Conservation (phyloP, 2,329 filamentous ascomycete genomes). For the Colletotrichum filicis region DNA sequence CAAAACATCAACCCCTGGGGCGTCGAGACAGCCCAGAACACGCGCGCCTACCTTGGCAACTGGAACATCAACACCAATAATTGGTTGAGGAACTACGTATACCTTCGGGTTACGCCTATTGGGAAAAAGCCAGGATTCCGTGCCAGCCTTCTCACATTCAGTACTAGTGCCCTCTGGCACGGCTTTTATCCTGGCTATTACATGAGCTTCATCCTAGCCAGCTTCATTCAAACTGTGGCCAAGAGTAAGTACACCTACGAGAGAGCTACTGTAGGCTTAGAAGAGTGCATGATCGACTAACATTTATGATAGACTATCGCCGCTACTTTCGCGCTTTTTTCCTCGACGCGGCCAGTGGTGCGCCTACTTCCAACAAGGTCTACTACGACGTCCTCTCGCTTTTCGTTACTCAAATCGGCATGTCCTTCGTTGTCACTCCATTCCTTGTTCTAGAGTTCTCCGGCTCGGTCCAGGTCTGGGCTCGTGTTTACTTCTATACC, state of each 20-base stretch:
- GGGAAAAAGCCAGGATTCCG: conserved; percentile 97
- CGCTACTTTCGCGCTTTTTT: conserved; percentile 94
- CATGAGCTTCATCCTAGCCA: conserved; percentile 87
- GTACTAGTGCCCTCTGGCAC: conserved; percentile 96
- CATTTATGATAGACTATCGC: conserved; percentile 75
- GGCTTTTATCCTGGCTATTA: conserved; percentile 99
- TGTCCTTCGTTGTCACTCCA: conserved; percentile 84
- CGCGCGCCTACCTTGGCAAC: conserved; percentile 87
- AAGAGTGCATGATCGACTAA: conserved; percentile 30
- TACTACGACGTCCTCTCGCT: conserved; percentile 88
- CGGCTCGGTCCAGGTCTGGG: conserved; percentile 81
- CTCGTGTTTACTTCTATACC: conserved; percentile 88
- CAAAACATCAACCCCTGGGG: conserved; percentile 89
- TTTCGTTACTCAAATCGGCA: conserved; percentile 81
- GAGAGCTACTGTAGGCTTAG: conserved; percentile 8
- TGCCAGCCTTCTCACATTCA: conserved; percentile 92
- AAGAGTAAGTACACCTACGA: conserved; percentile 77
- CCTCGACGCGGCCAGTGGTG: conserved; percentile 78
- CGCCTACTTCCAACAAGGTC: conserved; percentile 76
- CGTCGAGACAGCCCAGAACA: conserved; percentile 92
- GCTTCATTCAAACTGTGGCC: conserved; percentile 90
- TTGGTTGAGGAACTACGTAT: conserved; percentile 96
- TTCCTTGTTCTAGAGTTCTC: conserved; percentile 85
- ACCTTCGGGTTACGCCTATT: conserved; percentile 91
- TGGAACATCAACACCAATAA: conserved; percentile 99